Base-by-base conservation (phyloP, 2,329 filamentous ascomycete species). In the Exutisphaerella laricina region DNA sequence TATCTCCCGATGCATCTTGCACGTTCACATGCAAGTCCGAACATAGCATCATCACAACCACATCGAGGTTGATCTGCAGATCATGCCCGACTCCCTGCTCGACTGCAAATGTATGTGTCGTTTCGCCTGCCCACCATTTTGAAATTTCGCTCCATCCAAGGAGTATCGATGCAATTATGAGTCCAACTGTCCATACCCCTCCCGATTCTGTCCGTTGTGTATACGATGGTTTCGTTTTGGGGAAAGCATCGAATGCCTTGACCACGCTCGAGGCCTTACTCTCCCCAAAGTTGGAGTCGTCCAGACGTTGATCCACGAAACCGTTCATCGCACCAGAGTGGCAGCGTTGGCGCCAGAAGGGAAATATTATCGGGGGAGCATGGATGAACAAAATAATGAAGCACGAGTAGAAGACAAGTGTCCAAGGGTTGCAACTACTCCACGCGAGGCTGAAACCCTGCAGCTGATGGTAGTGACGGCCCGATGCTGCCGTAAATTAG, bases 201-300 rank as follows among this genome's bases (percentile, higher is more conserved):
- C 92, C 94, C 58, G 85, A 84, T 26, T 84, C 78, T 22, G 88
- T 94, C 53, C 82, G 79, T 34, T 85, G 83, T 42, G 92, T 82
- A 68, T 96, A 98, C 61, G 90, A 88, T 12, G 89, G 80, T 71
- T 97, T 97, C 41, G 90, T 87, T 74, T 98, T 97, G 54, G 92
- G 90, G 66, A 98, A 98, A 54, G 89, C 90, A 72, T 98, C 92
- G 68, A 98, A 98, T 46, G 90, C 88, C 66, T 82, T 83, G 59
- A 94, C 69, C 44, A 74, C 66, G 40, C 64, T 67, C 45, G 74
- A 58, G 43, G 78, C 75, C 44, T 73, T 74, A 62, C 28, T 41
- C 57, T 86, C 82, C 60, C 79, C 85, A 70, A 95, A 95, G 51
- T 79, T 71, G 65, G 85, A 84, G 58, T 95, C 88, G 60, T 88